A percentile compares a stretch with the other conserved stretches of the same genome.
phyloP scores from a whole-genome alignment of 2,329 filamentous ascomycete species.

The Raffaelea albimanens region DNA sequence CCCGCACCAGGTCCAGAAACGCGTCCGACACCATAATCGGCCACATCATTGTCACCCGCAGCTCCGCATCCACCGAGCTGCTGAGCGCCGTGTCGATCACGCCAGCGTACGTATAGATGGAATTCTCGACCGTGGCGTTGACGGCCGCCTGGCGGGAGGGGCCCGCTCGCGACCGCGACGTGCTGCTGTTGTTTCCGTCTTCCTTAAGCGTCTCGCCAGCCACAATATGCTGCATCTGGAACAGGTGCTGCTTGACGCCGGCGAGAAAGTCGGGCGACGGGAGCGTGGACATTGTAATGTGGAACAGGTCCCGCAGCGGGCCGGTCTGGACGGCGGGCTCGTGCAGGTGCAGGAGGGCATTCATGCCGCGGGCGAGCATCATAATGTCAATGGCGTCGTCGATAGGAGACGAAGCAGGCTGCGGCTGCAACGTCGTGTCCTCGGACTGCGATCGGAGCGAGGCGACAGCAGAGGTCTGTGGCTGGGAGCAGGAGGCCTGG shows the following conservation, averaged over 20 bases:
- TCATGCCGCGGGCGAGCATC: neutral
- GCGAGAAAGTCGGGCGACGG: neutral
- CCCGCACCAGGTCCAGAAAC: neutral
- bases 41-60: neutral
- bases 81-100: neutral
- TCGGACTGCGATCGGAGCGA: no score
- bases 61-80: neutral
- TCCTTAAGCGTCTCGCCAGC: neutral
- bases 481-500: no score
- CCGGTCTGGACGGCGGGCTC: neutral
- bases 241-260: neutral
- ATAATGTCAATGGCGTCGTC: neutral
- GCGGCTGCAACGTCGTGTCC: no score
- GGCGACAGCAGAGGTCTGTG: constrained; percentile 7
- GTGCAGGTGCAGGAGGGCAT: neutral
- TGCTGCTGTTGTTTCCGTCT: no score
- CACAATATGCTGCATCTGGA: neutral
- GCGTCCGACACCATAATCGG: neutral
- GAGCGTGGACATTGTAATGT: neutral
- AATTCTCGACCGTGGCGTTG: neutral
- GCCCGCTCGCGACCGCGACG: no score
- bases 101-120: neutral
- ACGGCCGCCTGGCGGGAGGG: no score
- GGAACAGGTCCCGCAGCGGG: neutral
- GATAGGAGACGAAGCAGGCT: neutral